Base-by-base conservation (phyloP, 345 rosid species). In the Eutrema heterophyllum region DNA sequence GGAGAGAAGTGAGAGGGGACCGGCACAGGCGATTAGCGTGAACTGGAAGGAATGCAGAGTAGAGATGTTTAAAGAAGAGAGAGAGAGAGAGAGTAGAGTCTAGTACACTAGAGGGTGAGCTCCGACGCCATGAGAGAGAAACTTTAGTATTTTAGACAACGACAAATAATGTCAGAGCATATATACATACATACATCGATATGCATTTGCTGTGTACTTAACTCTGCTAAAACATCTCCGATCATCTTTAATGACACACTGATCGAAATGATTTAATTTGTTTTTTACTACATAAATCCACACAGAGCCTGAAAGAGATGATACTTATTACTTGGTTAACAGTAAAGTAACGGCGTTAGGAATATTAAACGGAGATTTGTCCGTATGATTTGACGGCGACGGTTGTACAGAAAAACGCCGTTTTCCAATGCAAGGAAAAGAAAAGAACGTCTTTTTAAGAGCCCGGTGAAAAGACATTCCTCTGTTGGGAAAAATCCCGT, bases 21-120 rank as follows among this genome's bases (percentile, higher is more conserved):
- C 68, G 70, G 73, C 44, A 77, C 93, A 89, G 93, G 86, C 84
- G 88, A 75, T 84, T 87, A 81, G 95, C 95, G 95, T 91, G 93
- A 88, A 81, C 78, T 68, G 84, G 18, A 83, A 83, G 89, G 86
- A 68, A 84, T 38, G 51, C 72, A 67, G 80, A 56, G 72, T 57
- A 77, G 84, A 74, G 83, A 72, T 68, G 83, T 86, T 81, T 72
- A 68, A 86, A 79, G 83, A 83, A 75, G 89, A 77, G 86, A 82
- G 86, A 82, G 83, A 21, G 21, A 21, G n/a, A 44, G 4, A 60
- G 55, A 70, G 70, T 32, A 50, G 46, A 73, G 76, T 55, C 65
- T 50, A 71, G 48, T 45, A 71, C 33, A 68, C 60, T 75, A 72
- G 66, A 64, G 71, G 58, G 8, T 44, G 49, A 72, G 44, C 68